Base-by-base conservation (phyloP, 306 rosid species). In the Rosa multiflora region DNA sequence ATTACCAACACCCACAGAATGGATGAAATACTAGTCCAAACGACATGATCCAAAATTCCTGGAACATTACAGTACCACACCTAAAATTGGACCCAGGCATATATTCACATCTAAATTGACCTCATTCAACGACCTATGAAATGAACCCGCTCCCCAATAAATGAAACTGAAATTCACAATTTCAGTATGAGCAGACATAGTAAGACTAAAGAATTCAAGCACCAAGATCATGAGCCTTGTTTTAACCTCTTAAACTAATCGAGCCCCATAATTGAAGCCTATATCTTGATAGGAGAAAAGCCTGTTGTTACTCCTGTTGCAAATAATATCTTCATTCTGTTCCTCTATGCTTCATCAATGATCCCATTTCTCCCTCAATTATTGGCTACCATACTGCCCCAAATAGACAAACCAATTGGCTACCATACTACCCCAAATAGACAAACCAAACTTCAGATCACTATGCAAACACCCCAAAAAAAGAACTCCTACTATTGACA, bases 361-460 rank as follows among this genome's bases (percentile, higher is more conserved):
- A 73, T 52, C 76, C 10, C 46, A 72, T 73, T 20, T 52, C 15
- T 47, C 39, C 29, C 3, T 37, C 56, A 40, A 2, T 29, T 4
- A 39, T 74, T 23, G 39, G 59, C 56, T 23, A 42, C 56, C 56
- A 43, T 13, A 43, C 23, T 14, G 21, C 18, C 40, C 42, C 9
- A 15, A 4, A 58, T 12, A 15, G 13, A 74, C 64, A 10, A 58
- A n/a, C 63, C 26, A 4, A 39, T 74, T 23, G 39, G 59, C 56
- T 23, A 42, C 56, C 56, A 43, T 13, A 58, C 23, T 14, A 42
- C 18, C 40, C 42, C 9, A 15, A 4, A 58, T 12, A 15, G 13
- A 74, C 64, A 10, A 58, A n/a, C 63, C 29, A 15, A 75, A 42
- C 48, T 15, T 75, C 58, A 42, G 78, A 58, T 29, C 47, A 43